phyloP scores from a whole-genome alignment of 192 early-diverging fungal species.

The Rhizoclosmatium globosum region DNA sequence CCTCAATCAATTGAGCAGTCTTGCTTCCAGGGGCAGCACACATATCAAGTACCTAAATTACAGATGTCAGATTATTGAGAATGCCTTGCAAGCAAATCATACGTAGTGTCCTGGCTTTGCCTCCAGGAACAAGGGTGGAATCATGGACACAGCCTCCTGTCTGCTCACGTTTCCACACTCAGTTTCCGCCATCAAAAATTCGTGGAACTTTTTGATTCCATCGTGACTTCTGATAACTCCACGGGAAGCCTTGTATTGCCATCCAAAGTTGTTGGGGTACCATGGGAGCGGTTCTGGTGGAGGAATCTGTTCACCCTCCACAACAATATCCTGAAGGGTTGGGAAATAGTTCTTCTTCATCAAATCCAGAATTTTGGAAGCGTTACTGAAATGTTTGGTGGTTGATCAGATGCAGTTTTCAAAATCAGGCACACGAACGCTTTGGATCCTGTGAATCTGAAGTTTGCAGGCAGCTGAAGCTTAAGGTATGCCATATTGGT shows the following conservation, averaged over 20 bases:
- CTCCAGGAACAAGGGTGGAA: constrained; percentile 93
- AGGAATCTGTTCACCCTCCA: constrained; percentile 79
- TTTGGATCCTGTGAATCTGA: constrained; percentile 92
- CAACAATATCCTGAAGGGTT: constrained; percentile 52
- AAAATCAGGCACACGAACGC: constrained; percentile 52
- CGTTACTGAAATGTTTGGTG: constrained; percentile 54
- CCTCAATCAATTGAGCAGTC: constrained; percentile 83
- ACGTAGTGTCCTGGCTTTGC: constrained; percentile 88
- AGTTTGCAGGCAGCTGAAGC: constrained; percentile 85
- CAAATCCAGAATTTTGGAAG: constrained; percentile 73
- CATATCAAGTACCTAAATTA: constrained; percentile 71
- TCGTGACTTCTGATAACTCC: constrained; percentile 78
- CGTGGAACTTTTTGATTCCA: constrained; percentile 84
- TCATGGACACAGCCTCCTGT: constrained; percentile 98
- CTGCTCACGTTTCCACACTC: constrained; percentile 95
- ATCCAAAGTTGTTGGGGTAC: constrained; percentile 93
- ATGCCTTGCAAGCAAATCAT: constrained; percentile 22
- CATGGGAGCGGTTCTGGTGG: constrained; percentile 83
- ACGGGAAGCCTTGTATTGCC: constrained; percentile 84
- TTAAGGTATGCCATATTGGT: constrained; percentile 75
- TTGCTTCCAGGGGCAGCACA: constrained; percentile 99
- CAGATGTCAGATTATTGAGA: not conserved
- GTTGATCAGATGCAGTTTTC: not conserved
- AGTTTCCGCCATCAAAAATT: constrained; percentile 97
- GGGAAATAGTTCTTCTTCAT: constrained; percentile 75